Percentiles rank a stretch among this genome's conserved stretches.
Conservation (phyloP, 768 basidiomycete species). For the Xerocomus potaroensis region DNA sequence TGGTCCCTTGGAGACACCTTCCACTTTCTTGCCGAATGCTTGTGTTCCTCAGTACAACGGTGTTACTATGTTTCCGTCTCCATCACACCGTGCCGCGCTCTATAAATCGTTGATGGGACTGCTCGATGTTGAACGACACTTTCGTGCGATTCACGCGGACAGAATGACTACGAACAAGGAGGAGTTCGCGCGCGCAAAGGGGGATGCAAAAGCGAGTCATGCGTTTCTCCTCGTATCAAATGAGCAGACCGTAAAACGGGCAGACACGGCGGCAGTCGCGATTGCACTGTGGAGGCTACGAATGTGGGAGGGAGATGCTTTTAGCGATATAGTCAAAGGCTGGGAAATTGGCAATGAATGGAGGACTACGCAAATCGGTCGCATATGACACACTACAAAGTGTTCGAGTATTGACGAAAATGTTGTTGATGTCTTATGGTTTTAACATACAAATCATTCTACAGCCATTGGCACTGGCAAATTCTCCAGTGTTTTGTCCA, state of each 20-base stretch:
- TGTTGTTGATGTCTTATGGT: not conserved
- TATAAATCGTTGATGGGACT: slow-evolving; percentile 45
- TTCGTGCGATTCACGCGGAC: slow-evolving; percentile 8
- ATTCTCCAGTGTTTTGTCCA: slow-evolving; percentile 17
- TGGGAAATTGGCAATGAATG: slow-evolving; percentile 38
- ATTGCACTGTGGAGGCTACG: slow-evolving; percentile 76
- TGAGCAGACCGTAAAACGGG: slow-evolving; percentile 43
- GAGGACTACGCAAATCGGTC: slow-evolving; percentile 16
- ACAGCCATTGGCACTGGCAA: slow-evolving; percentile 41
- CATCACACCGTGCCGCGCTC: slow-evolving; percentile 56
- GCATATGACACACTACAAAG: slow-evolving; percentile 3
- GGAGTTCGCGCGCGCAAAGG: slow-evolving; percentile 6
- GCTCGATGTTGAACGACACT: slow-evolving; percentile 43
- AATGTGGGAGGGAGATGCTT: slow-evolving; percentile 62
- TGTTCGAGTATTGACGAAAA: too few species aligned
- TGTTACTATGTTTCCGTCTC: slow-evolving; percentile 56
- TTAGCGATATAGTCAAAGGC: slow-evolving; percentile 6
- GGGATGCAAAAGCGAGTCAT: slow-evolving; percentile 52
- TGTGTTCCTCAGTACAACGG: slow-evolving; percentile 68
- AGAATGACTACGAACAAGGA: not conserved
- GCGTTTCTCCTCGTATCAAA: slow-evolving; percentile 65
- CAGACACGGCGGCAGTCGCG: slow-evolving; percentile 60
- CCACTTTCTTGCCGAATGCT: slow-evolving; percentile 28
- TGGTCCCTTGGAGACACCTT: slow-evolving; percentile 7
- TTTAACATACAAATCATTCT: slow-evolving; percentile 29